phyloP scores from a whole-genome alignment of 2,329 filamentous ascomycete genomes.

The Trichophyton mentagrophytes region DNA sequence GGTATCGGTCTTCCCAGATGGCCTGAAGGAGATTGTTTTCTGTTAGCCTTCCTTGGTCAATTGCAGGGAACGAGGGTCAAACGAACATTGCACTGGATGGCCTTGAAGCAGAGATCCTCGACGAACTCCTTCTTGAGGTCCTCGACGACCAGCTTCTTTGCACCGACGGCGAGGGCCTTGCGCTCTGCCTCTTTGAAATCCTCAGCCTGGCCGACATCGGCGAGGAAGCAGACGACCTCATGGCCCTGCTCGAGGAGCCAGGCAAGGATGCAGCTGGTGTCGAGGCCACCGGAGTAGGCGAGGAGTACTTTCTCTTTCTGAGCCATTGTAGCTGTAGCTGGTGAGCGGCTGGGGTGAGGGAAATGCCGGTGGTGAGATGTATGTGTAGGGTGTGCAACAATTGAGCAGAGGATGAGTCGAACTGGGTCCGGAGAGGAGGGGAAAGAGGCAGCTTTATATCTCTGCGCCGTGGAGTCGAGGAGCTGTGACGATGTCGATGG shows the following conservation, averaged over 20 bases:
- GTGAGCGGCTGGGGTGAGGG: background rate
- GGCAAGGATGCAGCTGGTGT: slow-evolving; percentile 45
- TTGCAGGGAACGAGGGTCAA: background rate
- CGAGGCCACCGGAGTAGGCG: slow-evolving; percentile 40
- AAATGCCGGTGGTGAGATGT: background rate
- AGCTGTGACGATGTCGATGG: background rate
- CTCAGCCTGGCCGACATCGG: slow-evolving; percentile 62
- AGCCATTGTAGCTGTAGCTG: slow-evolving; percentile 6
- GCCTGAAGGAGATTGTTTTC: slow-evolving; percentile 29
- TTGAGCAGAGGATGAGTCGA: background rate
- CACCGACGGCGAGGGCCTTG: slow-evolving; percentile 59
- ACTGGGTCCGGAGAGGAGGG: background rate
- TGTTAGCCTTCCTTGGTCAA: background rate
- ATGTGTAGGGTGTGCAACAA: background rate
- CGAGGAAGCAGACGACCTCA: slow-evolving; percentile 53
- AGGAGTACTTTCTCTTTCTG: slow-evolving; percentile 21
- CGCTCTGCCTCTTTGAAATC: slow-evolving; percentile 60
- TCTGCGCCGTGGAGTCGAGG: background rate
- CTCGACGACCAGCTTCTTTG: slow-evolving; percentile 49
- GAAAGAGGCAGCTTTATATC: background rate
- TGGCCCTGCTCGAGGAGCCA: slow-evolving; percentile 36
- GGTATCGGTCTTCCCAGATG: slow-evolving; percentile 55
- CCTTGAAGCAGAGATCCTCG: slow-evolving; percentile 67
- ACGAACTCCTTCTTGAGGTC: slow-evolving; percentile 64
- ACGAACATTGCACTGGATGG: slow-evolving; percentile 54